Conservation (phyloP, 805 yeast species). For the Metschnikowia kofuensis region DNA sequence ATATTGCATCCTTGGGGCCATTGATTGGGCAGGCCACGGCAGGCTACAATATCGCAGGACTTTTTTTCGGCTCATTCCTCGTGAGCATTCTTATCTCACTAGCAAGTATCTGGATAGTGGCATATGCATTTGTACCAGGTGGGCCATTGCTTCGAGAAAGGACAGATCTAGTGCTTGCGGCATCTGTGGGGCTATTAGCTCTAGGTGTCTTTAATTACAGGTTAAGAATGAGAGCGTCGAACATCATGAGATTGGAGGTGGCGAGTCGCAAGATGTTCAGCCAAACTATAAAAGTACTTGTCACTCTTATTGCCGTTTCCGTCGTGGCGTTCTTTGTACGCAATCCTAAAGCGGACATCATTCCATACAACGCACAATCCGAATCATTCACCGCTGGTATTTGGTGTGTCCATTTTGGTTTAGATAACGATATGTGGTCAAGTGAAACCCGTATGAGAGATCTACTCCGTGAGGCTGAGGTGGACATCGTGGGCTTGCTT, state of each 20-base stretch:
- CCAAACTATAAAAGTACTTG: conserved; percentile 30
- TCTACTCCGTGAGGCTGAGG: conserved; percentile 77
- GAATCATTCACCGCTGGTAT: conserved; percentile 88
- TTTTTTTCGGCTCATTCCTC: conserved; percentile 49
- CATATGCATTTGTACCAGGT: conserved; percentile 97
- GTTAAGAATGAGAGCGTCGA: conserved; percentile 23
- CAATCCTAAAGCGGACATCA: conserved; percentile 62
- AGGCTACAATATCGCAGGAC: conserved; percentile 52
- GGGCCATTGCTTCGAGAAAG: conserved; percentile 88
- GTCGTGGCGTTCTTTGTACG: conserved; percentile 57
- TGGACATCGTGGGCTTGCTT: conserved; percentile 86
- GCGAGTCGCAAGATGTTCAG: conserved; percentile 18
- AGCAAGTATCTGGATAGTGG: conserved; percentile 95
- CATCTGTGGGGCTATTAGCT: conserved; percentile 52
- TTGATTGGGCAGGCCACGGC: conserved; percentile 56
- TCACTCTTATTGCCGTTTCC: conserved; percentile 49
- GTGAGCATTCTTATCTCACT: conserved; percentile 55
- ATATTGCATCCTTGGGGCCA: conserved; percentile 61
- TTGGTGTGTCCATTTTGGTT: conserved; percentile 97
- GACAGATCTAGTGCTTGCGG: conserved; percentile 67
- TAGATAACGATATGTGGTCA: conserved; percentile 98
- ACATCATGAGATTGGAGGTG: conserved; percentile 21
- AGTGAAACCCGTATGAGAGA: conserved; percentile 87
- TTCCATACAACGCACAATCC: conserved; percentile 47
- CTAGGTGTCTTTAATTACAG: conserved; percentile 48